Conservation (phyloP, 2,329 filamentous ascomycete species). For the Hymenoscyphus repandus region DNA sequence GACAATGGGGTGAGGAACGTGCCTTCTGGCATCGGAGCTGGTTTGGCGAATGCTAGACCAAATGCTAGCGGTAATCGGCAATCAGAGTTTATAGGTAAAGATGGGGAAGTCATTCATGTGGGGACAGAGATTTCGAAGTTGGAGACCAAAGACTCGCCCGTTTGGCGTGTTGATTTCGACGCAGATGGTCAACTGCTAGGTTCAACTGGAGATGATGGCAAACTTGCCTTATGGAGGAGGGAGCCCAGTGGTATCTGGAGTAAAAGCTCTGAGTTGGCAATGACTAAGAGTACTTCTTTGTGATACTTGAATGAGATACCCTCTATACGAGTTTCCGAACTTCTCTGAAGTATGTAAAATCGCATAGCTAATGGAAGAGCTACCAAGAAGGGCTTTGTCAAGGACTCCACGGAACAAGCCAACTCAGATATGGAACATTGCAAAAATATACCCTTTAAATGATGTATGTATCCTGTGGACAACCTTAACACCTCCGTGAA, state of each 20-base stretch:
- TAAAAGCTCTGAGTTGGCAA: conserved; percentile 29
- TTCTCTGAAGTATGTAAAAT: no score
- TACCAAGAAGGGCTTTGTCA: no score
- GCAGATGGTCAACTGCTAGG: conserved; percentile 67
- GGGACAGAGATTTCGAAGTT: conserved; percentile 61
- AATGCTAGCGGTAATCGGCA: conserved; percentile 42
- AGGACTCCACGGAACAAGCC: neutral
- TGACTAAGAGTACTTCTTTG: conserved; percentile 16
- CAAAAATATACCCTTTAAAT: no score
- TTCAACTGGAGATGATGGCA: conserved; percentile 72
- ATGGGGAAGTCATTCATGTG: conserved; percentile 61
- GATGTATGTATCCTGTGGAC: neutral
- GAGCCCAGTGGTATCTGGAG: conserved; percentile 28
- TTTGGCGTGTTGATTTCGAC: conserved; percentile 72
- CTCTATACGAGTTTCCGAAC: neutral
- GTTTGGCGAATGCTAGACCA: conserved; percentile 39
- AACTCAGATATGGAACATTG: conserved; percentile 1
- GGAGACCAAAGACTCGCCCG: conserved; percentile 61
- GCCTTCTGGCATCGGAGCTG: conserved; percentile 49
- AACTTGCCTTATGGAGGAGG: conserved; percentile 56
- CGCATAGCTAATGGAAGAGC: no score
- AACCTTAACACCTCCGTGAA: neutral
- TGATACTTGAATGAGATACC: conserved; percentile 7
- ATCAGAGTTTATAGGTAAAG: conserved; percentile 40
- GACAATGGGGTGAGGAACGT: conserved; percentile 30